Evolutionary conservation across 2,329 filamentous ascomycete genomes (phyloP).

Genomic region (Davidsoniella australis): DNA sequence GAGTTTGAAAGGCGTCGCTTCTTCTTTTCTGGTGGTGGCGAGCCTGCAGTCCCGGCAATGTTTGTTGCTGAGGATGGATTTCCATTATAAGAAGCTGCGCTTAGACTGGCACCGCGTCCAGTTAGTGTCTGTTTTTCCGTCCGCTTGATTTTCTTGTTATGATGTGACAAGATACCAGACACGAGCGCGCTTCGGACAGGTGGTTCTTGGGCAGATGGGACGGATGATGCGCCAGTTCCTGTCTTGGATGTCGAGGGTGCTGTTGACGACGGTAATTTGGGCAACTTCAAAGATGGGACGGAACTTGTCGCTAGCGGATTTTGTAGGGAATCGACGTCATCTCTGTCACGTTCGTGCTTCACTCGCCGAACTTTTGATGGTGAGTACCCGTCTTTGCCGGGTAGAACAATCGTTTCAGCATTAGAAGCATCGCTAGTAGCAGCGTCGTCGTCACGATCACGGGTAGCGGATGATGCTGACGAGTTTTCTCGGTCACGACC

Average conservation of each 20-base stretch:
- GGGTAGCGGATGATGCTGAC: neutral
- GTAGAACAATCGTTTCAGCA: constrained; percentile 53
- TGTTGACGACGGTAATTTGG: neutral
- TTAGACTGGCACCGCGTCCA: no score
- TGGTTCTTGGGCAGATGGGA: neutral
- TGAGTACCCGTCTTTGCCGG: constrained; percentile 46
- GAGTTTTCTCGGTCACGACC: constrained; percentile 4
- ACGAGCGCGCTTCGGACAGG: neutral
- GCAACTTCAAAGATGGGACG: neutral
- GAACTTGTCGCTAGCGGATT: neutral
- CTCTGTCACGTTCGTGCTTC: constrained; percentile 47
- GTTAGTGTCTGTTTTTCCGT: no score
- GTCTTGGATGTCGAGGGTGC: neutral
- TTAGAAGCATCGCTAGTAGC: constrained; percentile 39
- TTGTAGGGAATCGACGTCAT: constrained; percentile 16
- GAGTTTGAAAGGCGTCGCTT: constrained; percentile 8
- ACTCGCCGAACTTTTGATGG: constrained; percentile 46
- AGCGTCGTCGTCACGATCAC: constrained; percentile 23
- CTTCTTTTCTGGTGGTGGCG: constrained; percentile 7
- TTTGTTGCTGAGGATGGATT: no score
- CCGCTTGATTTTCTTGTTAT: constrained; percentile 5
- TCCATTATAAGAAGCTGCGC: no score
- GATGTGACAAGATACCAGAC: constrained; percentile 8
- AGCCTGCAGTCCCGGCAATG: neutral
- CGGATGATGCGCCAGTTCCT: no score